Evolutionary conservation across 331 rosid species (phyloP), one percentile per base, ranked within the genome.

Genomic region (Telfairia occidentalis): DNA sequence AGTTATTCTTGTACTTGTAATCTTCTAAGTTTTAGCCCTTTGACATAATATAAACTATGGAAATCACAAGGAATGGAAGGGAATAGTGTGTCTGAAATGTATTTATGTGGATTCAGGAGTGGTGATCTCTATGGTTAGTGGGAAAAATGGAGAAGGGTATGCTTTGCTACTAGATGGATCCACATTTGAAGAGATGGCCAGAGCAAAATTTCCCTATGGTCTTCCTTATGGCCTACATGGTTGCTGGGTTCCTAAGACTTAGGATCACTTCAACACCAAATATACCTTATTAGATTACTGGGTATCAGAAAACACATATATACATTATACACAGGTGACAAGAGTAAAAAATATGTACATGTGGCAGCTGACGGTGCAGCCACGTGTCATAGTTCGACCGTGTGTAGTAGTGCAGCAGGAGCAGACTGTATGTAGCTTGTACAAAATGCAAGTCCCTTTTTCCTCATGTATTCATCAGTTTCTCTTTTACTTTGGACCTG

Each of bases 191-290:
- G 99, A 95, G 89, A 83, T 95, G 54, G 99, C 99, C 34, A 85
- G 97, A 71, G 99, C 99, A 18, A 89, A 89, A 77, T 90, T 92
- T 86, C 99, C 99, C 61, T 86, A 89, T 61, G 97, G 92, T 61
- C 95, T 94, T 78, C 97, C 97, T 30, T 94, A 94, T 65, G 98
- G 98, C 0, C 83, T 94, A 80, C 98, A 94, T 80, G 98, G 98
- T 66, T 94, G 98, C 81, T 94, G 98, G 98, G 86, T 94, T 79
- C 96, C 98, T 24, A 85, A 77, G 43, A 29, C 75, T 46, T 88
- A 75, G 76, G 30, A 59, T 6, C 3, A 23, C 16, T 78, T 30
- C 71, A 69, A 21, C 18, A 40, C 11, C 5, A 23, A 37, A 26
- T 9, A 4, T 35, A 37, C 30, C 50, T 37, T 37, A 38, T 19